Conservation (phyloP, 1,139 yeast genomes). For the Ashbya aceris region DNA sequence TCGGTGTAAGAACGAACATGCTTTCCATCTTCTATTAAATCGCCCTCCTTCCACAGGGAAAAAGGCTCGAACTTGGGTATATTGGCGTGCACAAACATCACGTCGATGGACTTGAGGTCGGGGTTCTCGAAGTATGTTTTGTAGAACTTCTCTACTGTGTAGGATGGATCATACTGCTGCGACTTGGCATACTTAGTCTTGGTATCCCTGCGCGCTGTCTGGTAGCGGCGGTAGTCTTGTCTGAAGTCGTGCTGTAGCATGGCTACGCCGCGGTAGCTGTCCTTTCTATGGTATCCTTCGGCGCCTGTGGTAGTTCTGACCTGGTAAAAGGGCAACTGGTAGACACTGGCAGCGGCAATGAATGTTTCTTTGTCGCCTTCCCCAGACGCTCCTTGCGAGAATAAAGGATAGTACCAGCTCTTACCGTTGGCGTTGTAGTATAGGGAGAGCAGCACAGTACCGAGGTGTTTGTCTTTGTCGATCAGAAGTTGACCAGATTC, state of each 20-base stretch:
- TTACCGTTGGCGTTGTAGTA: slow-evolving; percentile 81
- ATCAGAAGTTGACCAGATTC: slow-evolving; percentile 79
- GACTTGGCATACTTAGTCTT: slow-evolving; percentile 8
- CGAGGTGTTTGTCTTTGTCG: slow-evolving; percentile 54
- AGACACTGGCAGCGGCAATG: slow-evolving; percentile 65
- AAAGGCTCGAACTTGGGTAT: slow-evolving; percentile 28
- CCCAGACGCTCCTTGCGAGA: slow-evolving; percentile 79
- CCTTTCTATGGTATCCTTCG: slow-evolving; percentile 24
- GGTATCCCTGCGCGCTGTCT: slow-evolving; percentile 15
- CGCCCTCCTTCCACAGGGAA: slow-evolving; percentile 17
- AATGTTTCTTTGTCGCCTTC: slow-evolving; percentile 91
- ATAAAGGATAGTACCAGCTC: slow-evolving; percentile 66
- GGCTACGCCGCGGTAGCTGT: slow-evolving; percentile 25
- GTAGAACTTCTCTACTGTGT: slow-evolving; percentile 18
- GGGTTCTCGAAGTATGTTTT: slow-evolving; percentile 16
- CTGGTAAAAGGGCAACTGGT: slow-evolving; percentile 54
- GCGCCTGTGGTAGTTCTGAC: slow-evolving; percentile 39
- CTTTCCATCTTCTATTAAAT: slow-evolving; percentile 20
- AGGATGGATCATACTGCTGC: slow-evolving; percentile 16
- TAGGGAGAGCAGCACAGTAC: slow-evolving; percentile 54
- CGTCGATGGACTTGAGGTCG: slow-evolving; percentile 14
- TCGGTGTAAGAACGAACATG: slow-evolving; percentile 25
- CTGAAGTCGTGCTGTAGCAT: slow-evolving; percentile 28
- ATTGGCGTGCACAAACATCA: slow-evolving; percentile 28
- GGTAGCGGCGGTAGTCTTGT: slow-evolving; percentile 22